Conservation (phyloP, 306 rosid genomes). For the Glycine latifolia region DNA sequence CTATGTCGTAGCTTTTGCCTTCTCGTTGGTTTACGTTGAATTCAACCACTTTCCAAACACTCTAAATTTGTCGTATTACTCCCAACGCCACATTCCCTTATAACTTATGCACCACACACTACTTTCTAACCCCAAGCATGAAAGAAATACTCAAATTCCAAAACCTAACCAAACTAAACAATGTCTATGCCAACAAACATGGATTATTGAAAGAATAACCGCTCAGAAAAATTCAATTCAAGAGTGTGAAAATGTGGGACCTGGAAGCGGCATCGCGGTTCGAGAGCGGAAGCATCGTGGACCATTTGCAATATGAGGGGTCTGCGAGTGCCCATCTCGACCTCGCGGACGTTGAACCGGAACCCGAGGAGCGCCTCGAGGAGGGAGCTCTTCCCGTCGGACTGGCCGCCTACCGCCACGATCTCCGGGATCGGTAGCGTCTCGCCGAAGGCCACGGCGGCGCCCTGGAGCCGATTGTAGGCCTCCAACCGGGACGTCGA, state of each 20-base stretch:
- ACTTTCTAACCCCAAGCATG: background rate
- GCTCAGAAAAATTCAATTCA: too few relatives aligned
- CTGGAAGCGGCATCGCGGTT: conserved; percentile 94
- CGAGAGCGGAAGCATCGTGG: conserved; percentile 87
- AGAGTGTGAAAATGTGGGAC: conserved; percentile 13
- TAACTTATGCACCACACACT: background rate
- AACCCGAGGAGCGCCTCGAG: conserved; percentile 89
- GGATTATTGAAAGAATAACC: too few relatives aligned
- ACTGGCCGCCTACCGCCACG: conserved; percentile 87
- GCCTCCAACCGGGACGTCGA: conserved; percentile 85
- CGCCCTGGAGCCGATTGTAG: conserved; percentile 90
- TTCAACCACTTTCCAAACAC: too few relatives aligned
- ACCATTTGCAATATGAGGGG: conserved; percentile 95
- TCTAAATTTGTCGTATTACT: too few relatives aligned
- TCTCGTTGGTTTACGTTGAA: too few relatives aligned
- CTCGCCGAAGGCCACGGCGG: conserved; percentile 93
- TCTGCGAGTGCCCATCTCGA: conserved; percentile 96
- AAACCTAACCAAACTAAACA: background rate
- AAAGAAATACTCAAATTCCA: background rate
- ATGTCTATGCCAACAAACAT: too few relatives aligned
- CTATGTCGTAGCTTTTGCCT: too few relatives aligned
- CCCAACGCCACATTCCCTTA: background rate
- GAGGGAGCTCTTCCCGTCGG: conserved; percentile 94
- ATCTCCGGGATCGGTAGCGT: conserved; percentile 95
- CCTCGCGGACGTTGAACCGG: conserved; percentile 95